Evolutionary conservation across 257 asterid species (phyloP), one percentile per base, ranked within the genome.

Genomic region (Schizonepeta tenuifolia): DNA sequence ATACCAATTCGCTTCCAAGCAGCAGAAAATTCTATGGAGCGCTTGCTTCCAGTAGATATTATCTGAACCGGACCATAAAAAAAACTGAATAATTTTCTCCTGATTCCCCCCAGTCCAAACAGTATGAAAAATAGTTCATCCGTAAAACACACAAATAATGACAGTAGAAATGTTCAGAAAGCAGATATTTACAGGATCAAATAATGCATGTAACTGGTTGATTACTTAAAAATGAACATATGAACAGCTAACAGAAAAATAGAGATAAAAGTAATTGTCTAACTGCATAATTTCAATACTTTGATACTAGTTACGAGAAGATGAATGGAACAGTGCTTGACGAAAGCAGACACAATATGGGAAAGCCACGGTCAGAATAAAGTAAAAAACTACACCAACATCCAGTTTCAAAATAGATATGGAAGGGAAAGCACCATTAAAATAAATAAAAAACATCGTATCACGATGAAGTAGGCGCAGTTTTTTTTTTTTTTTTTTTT

Each of bases 1-100:
- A 55, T 79, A 90, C 99, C 96, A 36, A 86, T 86, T 78, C 90
- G 88, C 76, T 88, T 85, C 99, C 99, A 95, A 63, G 81, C 74
- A 69, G 79, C 64, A 77, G 86, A 84, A 84, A 95, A 87, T 50
- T 90, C 83, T 58, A 85, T 80, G 83, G 91, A 86, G 41, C 72
- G 84, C 62, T 77, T 81, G 86, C 98, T 95, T 82, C 90, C 97
- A 44, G 51, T 63, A 71, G 99, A 95, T 74, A 83, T 81, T 70
- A 88, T 81, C 99, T 95, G 86, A 67, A 70, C 56, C 79, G 69
- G 59, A 70, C 79, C 63, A 72, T 22, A 67, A 17, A 70, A 67
- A 63, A 65, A 84, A 56, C 2, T 3, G 41, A 47, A 59, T 55
- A 54, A 61, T 55, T 44, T 14, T 38, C 22, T 43, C 47, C 20